Percentiles rank a stretch among this genome's conserved stretches.
These are phyloP conservation scores for Phytophthora pinifolia DNA, from an alignment of 352 stramenopile species.

Conservation along the genomic window DNA sequence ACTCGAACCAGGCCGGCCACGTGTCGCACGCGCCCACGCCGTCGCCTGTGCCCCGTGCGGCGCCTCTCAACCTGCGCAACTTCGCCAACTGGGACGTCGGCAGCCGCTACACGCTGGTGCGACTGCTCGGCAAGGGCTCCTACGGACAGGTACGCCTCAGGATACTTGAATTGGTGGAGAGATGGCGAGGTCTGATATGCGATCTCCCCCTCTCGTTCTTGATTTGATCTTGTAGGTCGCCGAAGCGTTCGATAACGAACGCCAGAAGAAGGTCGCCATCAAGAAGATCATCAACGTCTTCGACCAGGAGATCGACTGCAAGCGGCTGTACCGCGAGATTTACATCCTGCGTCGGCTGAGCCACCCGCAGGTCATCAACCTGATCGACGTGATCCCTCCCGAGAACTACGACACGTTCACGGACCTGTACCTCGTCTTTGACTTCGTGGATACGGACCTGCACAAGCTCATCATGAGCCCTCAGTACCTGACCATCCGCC, in stretches of 20 bases:
- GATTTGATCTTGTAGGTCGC: slow-evolving; percentile 40
- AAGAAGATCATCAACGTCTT: slow-evolving; percentile 92
- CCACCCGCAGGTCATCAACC: slow-evolving; percentile 80
- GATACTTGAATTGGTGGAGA: not conserved
- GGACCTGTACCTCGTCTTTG: slow-evolving; percentile 92
- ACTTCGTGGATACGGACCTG: slow-evolving; percentile 94
- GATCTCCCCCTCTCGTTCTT: slow-evolving; percentile 8
- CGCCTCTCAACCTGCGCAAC: slow-evolving; percentile 77
- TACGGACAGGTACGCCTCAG: slow-evolving; percentile 68
- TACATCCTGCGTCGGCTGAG: slow-evolving; percentile 86
- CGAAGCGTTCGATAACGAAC: slow-evolving; percentile 78
- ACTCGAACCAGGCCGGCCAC: slow-evolving; percentile 23
- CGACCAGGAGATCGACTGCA: slow-evolving; percentile 87
- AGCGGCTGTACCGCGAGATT: slow-evolving; percentile 85
- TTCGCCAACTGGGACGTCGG: slow-evolving; percentile 87
- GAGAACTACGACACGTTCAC: slow-evolving; percentile 85
- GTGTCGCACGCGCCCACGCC: slow-evolving; percentile 55
- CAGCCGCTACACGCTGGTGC: slow-evolving; percentile 76
- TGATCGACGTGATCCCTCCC: slow-evolving; percentile 82
- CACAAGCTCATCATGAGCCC: slow-evolving; percentile 94
- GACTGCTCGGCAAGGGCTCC: slow-evolving; percentile 80
- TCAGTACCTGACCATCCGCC: slow-evolving; percentile 93
- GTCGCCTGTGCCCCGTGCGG: slow-evolving; percentile 58
- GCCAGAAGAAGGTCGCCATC: slow-evolving; percentile 84
- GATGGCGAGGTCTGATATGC: slow-evolving; percentile 8